A percentile compares a stretch with the other conserved stretches of the same genome.
phyloP scores from a whole-genome alignment of 208 protist species.

The Leishmania gerbilli region DNA sequence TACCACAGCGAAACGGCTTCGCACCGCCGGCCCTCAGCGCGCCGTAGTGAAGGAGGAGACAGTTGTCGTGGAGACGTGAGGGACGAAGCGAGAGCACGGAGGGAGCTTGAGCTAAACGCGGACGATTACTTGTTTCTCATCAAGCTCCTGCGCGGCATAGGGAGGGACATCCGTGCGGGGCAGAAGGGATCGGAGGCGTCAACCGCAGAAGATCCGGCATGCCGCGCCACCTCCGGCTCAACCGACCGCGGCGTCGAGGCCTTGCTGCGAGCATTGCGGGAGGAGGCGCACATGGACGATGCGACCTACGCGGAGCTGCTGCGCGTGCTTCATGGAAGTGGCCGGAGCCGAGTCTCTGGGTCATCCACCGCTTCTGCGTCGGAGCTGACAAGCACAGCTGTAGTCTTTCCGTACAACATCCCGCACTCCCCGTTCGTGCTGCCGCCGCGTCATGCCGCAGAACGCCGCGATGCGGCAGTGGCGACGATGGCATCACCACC shows the following conservation, averaged over 20 bases:
- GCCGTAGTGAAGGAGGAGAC: neutral
- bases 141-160: neutral
- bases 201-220: neutral
- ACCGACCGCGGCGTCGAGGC: neutral
- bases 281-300: slow-evolving; percentile 1
- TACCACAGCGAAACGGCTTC: neutral
- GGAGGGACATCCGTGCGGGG: neutral
- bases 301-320: slow-evolving; percentile 5
- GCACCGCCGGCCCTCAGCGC: neutral
- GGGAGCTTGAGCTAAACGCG: neutral
- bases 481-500: neutral
- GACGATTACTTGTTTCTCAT: neutral
- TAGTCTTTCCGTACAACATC: slow-evolving; percentile 12
- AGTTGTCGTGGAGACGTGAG: too few relatives aligned
- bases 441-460: neutral
- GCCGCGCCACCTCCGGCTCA: neutral
- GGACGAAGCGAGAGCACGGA: neutral
- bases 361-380: neutral
- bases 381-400: neutral
- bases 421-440: neutral
- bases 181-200: neutral
- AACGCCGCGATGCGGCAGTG: slow-evolving; percentile 5
- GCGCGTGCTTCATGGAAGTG: neutral
- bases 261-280: neutral
- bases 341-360: too few relatives aligned